A percentile compares a stretch with the other conserved stretches of the same genome.
Conservation (phyloP, 805 yeast species). For the Candida montana region DNA sequence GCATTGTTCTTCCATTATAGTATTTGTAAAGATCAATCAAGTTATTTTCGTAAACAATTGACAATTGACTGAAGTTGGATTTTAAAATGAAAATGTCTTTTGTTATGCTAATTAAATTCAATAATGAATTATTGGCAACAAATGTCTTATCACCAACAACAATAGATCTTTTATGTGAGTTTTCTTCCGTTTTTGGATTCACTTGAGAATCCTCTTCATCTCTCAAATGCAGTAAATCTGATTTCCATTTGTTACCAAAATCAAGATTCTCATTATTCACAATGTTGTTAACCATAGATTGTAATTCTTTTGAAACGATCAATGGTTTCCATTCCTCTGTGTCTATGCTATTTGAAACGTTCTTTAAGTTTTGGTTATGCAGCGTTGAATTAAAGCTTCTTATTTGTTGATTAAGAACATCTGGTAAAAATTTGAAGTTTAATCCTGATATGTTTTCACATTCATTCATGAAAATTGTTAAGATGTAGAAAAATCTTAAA, state of each 20-base stretch:
- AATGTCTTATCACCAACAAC: conserved; percentile 51
- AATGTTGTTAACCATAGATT: conserved; percentile 45
- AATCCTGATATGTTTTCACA: conserved; percentile 79
- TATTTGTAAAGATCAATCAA: conserved; percentile 41
- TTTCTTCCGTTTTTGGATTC: conserved; percentile 7
- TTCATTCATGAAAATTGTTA: conserved; percentile 67
- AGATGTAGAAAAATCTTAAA: conserved; percentile 58
- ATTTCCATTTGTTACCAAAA: conserved; percentile 44
- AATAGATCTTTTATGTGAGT: conserved; percentile 34
- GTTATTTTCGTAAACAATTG: conserved; percentile 36
- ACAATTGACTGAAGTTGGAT: conserved; percentile 46
- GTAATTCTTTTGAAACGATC: conserved; percentile 45
- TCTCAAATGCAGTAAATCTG: conserved; percentile 25
- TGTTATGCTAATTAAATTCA: conserved; percentile 34
- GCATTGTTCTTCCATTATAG: conserved; percentile 42
- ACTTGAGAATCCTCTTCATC: conserved; percentile 1
- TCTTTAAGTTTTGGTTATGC: conserved; percentile 46
- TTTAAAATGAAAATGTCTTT: conserved; percentile 53
- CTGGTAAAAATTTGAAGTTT: conserved; percentile 52
- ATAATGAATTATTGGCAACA: conserved; percentile 50
- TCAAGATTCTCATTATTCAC: conserved; percentile 42
- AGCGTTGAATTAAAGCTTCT: conserved; percentile 51
- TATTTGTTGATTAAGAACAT: conserved; percentile 61
- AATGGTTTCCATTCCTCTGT: conserved; percentile 78
- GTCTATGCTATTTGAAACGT: conserved; percentile 47